phyloP scores from a whole-genome alignment of 2,329 filamentous ascomycete species.

The Cladosporium sp. region DNA sequence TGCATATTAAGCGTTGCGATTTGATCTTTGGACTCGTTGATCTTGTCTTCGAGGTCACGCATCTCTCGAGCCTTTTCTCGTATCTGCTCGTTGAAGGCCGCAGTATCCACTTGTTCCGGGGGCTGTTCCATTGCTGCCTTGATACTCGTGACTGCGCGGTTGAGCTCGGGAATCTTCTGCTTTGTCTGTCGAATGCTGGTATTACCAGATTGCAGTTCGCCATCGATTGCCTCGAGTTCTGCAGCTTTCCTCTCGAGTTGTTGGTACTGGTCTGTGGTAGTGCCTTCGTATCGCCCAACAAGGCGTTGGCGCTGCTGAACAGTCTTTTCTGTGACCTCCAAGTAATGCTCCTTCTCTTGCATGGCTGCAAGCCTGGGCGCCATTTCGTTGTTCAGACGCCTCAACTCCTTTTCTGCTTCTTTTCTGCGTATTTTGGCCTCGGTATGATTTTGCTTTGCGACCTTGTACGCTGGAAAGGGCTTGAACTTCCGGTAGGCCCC shows the following conservation, averaged over 20 bases:
- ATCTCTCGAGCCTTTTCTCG: constrained; percentile 55
- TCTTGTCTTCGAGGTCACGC: constrained; percentile 50
- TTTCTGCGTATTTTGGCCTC: constrained; percentile 59
- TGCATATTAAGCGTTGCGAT: constrained; percentile 34
- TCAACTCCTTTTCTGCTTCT: constrained; percentile 57
- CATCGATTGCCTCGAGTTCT: constrained; percentile 37
- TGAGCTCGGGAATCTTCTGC: constrained; percentile 30
- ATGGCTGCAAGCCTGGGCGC: constrained; percentile 71
- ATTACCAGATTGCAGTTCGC: constrained; percentile 42
- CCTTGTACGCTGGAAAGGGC: constrained; percentile 65
- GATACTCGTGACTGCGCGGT: constrained; percentile 60
- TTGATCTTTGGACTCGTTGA: constrained; percentile 43
- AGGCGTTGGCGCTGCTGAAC: constrained; percentile 56
- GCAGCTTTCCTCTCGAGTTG: constrained; percentile 41
- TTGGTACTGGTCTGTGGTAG: constrained; percentile 42
- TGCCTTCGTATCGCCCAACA: constrained; percentile 57
- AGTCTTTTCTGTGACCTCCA: constrained; percentile 55
- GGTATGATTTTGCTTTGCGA: constrained; percentile 50
- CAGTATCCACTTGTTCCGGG: constrained; percentile 66
- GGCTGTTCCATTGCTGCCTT: constrained; percentile 63
- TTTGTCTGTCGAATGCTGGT: constrained; percentile 44
- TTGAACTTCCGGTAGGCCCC: constrained; percentile 64
- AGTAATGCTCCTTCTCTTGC: constrained; percentile 69
- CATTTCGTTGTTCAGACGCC: constrained; percentile 59
- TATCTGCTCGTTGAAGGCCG: constrained; percentile 70